phyloP scores from a whole-genome alignment of 2,329 filamentous ascomycete genomes.

The Thielaviopsis populi region DNA sequence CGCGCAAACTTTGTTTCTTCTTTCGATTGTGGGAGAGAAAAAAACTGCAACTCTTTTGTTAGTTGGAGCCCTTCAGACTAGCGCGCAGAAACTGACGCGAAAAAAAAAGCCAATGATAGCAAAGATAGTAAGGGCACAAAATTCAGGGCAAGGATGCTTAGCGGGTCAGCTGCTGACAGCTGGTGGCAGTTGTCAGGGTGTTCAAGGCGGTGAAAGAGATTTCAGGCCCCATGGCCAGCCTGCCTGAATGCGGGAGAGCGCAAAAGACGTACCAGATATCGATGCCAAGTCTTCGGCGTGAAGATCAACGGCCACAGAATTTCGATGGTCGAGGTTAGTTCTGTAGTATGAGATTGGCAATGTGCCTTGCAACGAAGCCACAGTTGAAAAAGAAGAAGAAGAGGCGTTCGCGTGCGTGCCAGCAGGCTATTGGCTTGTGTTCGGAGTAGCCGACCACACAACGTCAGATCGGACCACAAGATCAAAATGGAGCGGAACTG shows the following conservation, averaged over 20 bases:
- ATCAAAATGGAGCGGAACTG: background rate
- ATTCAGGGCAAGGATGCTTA: background rate
- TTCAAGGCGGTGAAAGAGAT: background rate
- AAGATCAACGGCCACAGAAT: too few species aligned
- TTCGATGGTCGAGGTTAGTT: too few species aligned
- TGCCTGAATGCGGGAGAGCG: background rate
- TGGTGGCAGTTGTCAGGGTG: background rate
- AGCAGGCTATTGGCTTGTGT: background rate
- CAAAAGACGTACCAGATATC: background rate
- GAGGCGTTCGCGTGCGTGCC: background rate
- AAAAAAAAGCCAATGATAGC: background rate
- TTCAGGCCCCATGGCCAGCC: background rate
- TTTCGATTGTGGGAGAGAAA: background rate
- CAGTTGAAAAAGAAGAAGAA: background rate
- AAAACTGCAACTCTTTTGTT: background rate
- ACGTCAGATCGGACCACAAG: slow-evolving; percentile 1
- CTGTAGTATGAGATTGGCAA: too few species aligned
- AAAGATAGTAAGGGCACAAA: background rate
- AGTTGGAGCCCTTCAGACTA: background rate
- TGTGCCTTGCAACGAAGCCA: too few species aligned
- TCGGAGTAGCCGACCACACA: background rate
- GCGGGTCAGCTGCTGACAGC: background rate
- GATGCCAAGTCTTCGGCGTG: background rate
- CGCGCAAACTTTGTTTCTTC: slow-evolving; percentile 1
- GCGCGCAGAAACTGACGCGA: slow-evolving; percentile 1